Percentiles rank a stretch among this genome's conserved stretches.
These are phyloP conservation scores for Vitis amurensis DNA, from an alignment of 164 flowering plant genomes.

Conservation along the genomic window DNA sequence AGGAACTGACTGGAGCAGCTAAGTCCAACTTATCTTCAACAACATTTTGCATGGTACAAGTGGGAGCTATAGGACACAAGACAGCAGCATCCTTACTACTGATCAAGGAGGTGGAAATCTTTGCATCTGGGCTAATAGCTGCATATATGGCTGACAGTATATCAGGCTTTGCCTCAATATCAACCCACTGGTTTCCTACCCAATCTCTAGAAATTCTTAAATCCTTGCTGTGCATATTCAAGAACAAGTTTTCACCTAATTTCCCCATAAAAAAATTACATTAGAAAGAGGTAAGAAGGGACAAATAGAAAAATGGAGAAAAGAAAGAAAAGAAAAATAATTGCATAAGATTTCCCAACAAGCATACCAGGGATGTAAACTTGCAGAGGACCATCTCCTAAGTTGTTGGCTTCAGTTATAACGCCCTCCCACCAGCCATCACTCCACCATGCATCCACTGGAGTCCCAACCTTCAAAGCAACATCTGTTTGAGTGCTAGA, in stretches of 20 bases:
- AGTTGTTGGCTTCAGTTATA: slow-evolving; percentile 35
- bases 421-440: slow-evolving; percentile 99
- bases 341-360: background rate
- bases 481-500: slow-evolving; percentile 19
- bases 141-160: slow-evolving; percentile 48
- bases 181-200: slow-evolving; percentile 66
- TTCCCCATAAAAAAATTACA: slow-evolving; percentile 12
- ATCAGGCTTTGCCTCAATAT: slow-evolving; percentile 58
- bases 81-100: slow-evolving; percentile 30
- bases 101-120: slow-evolving; percentile 39
- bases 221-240: slow-evolving; percentile 43
- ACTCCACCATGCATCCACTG: slow-evolving; percentile 98
- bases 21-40: slow-evolving; percentile 33
- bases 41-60: slow-evolving; percentile 20
- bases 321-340: background rate
- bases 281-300: background rate
- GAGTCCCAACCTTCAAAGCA: slow-evolving; percentile 55
- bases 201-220: slow-evolving; percentile 81
- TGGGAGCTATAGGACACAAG: slow-evolving; percentile 23
- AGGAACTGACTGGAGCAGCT: slow-evolving; percentile 12
- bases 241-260: slow-evolving; percentile 70
- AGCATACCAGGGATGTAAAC: slow-evolving; percentile 81
- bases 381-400: slow-evolving; percentile 43
- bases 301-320: background rate
- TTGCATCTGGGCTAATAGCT: slow-evolving; percentile 33